Evolutionary conservation across 2,329 filamentous ascomycete species (phyloP), one percentile per base, ranked within the genome.

Genomic region (Ustilaginoidea virens): DNA sequence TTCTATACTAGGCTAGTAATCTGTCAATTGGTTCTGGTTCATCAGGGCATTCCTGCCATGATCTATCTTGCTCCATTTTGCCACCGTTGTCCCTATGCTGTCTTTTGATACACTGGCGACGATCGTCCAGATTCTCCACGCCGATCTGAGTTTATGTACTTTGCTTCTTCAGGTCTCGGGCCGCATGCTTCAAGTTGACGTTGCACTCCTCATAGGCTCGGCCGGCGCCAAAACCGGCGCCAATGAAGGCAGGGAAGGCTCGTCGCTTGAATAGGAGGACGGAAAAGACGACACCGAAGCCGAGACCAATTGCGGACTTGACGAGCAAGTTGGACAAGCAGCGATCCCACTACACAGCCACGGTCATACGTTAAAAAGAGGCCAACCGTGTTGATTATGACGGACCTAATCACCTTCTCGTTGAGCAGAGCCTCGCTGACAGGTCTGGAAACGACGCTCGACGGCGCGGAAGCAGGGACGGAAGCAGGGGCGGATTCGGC

Each of bases 121-220:
- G 24, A n/a, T n/a, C n/a, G n/a, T n/a, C n/a, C n/a, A n/a, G n/a
- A n/a, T n/a, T n/a, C n/a, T n/a, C n/a, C n/a, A n/a, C n/a, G n/a
- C n/a, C n/a, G n/a, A n/a, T n/a, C n/a, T n/a, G n/a, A n/a, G n/a
- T 33, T 49, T 49, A 63, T 47, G 58, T 54, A 32, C 43, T 41
- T 45, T 60, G 56, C 50, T 58, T 66, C 57, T 64, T 67, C 42
- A 73, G 56, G 32, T 71, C 66, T 44, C 60, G 60, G 25, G 68
- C 62, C 20, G 69, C 68, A 51, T 66, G 62, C 58, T 74, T 75
- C 45, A 76, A 53, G 60, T 63, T 77, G 62, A 69, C 80, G 64
- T 98, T 93, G 61, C 90, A 94, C 66, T 98, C 90, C 60, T 98
- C 90, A 66, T 92, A 98, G 33, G 90, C 90, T 48, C 92, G 75